phyloP scores from a whole-genome alignment of 441 rosid species.

The Viola pubescens region DNA sequence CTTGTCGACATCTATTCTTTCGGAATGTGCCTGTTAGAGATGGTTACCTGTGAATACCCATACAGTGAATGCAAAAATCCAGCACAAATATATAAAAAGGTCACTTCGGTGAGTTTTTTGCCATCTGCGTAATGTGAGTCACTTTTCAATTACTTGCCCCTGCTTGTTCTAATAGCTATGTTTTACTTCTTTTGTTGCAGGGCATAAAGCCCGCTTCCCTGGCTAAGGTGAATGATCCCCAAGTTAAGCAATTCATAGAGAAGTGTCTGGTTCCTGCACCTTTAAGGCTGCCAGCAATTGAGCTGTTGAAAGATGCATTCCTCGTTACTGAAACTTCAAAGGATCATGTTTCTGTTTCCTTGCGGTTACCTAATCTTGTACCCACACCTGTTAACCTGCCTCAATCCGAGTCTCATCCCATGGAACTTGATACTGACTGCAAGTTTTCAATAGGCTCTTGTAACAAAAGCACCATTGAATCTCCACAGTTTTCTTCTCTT shows the following conservation, averaged over 20 bases:
- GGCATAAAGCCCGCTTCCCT: conserved; percentile 77
- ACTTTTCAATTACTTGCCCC: neutral
- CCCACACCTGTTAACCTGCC: conserved; percentile 23
- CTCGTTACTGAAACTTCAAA: conserved; percentile 43
- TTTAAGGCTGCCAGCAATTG: conserved; percentile 52
- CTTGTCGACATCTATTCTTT: conserved; percentile 80
- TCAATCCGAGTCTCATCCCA: conserved; percentile 38
- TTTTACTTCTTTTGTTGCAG: conserved; percentile 28
- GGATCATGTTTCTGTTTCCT: conserved; percentile 21
- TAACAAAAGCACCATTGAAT: conserved; percentile 29
- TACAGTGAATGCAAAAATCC: conserved; percentile 71
- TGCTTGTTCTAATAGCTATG: neutral
- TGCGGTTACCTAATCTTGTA: conserved; percentile 23
- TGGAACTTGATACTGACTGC: conserved; percentile 56
- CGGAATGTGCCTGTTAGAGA: conserved; percentile 82
- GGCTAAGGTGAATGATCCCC: conserved; percentile 56
- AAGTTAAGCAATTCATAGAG: conserved; percentile 68
- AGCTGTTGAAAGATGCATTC: conserved; percentile 69
- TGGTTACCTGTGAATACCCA: conserved; percentile 76
- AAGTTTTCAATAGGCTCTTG: conserved; percentile 34
- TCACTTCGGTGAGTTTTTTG: conserved; percentile 45
- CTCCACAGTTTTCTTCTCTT: conserved; percentile 21
- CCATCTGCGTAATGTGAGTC: conserved; percentile 1
- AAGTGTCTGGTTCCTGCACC: conserved; percentile 75
- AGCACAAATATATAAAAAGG: conserved; percentile 80